Evolutionary conservation across 2,329 filamentous ascomycete genomes (phyloP).

Genomic region (Cladorrhinum sp.): DNA sequence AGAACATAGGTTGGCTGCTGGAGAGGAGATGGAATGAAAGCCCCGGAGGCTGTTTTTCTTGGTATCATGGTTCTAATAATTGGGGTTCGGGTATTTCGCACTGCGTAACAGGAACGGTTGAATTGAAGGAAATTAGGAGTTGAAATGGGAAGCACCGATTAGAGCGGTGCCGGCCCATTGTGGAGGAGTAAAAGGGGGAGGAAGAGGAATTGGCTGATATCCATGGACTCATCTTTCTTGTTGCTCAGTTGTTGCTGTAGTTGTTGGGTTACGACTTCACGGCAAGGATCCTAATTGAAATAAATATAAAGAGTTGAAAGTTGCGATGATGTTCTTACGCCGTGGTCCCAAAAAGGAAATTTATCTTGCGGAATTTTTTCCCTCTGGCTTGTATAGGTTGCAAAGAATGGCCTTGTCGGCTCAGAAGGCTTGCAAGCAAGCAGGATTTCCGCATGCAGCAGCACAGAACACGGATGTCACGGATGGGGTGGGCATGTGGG

Average conservation of each 20-base stretch:
- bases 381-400: too few relatives aligned
- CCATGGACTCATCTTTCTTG: constrained; percentile 12
- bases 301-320: neutral
- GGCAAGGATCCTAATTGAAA: constrained; percentile 36
- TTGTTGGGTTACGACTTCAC: constrained; percentile 35
- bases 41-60: constrained; percentile 32
- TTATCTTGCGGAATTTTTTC: too few relatives aligned
- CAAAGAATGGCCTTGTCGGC: too few relatives aligned
- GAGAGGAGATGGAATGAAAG: constrained; percentile 27
- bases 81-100: constrained; percentile 14
- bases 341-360: too few relatives aligned
- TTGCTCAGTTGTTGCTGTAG: constrained; percentile 24
- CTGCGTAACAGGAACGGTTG: constrained; percentile 18
- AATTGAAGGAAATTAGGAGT: constrained; percentile 20
- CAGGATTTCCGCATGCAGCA: neutral
- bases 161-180: neutral
- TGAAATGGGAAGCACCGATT: constrained; percentile 11
- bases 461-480: neutral
- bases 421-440: neutral
- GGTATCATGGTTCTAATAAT: constrained; percentile 28
- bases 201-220: neutral
- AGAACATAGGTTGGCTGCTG: constrained; percentile 21
- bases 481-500: neutral
- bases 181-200: neutral
- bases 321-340: neutral